Evolutionary conservation across 192 early-diverging fungal species (phyloP).

Genomic region (Backusella australiensis): DNA sequence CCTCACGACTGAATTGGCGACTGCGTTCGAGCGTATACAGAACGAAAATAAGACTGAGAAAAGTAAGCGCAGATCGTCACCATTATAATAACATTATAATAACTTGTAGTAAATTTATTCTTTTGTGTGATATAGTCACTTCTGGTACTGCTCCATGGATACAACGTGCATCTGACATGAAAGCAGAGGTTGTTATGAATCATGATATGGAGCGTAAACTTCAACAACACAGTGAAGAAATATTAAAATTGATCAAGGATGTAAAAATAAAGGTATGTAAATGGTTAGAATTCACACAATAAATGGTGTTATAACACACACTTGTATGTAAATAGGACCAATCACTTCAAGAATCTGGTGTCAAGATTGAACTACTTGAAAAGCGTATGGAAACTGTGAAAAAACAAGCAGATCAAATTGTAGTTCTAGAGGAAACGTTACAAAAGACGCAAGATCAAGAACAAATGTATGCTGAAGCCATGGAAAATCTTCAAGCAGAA

Average conservation of each 20-base stretch:
- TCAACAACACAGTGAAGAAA: slow-evolving; percentile 74
- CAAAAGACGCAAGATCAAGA: slow-evolving; percentile 58
- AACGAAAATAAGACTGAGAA: slow-evolving; percentile 54
- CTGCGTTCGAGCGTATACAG: slow-evolving; percentile 44
- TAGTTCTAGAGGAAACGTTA: slow-evolving; percentile 57
- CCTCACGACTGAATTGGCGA: slow-evolving; percentile 44
- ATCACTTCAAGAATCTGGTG: slow-evolving; percentile 64
- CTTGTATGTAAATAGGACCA: slow-evolving; percentile 53
- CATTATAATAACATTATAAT: neutral
- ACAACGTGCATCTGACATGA: slow-evolving; percentile 74
- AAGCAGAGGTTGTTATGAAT: slow-evolving; percentile 78
- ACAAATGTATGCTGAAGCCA: slow-evolving; percentile 67
- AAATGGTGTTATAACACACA: neutral
- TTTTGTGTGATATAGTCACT: slow-evolving; percentile 26
- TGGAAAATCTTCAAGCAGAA: slow-evolving; percentile 66
- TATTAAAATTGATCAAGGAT: slow-evolving; percentile 76
- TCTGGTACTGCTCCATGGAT: slow-evolving; percentile 74
- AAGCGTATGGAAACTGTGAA: slow-evolving; percentile 68
- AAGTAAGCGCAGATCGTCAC: slow-evolving; percentile 29
- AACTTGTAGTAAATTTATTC: neutral
- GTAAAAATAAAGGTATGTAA: slow-evolving; percentile 64
- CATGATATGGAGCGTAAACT: slow-evolving; percentile 75
- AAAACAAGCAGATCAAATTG: slow-evolving; percentile 63
- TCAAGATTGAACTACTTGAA: slow-evolving; percentile 80
- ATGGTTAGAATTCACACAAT: neutral